Conservation (phyloP, 371 early-diverging fungal species). For the Fennellomyces sp. region DNA sequence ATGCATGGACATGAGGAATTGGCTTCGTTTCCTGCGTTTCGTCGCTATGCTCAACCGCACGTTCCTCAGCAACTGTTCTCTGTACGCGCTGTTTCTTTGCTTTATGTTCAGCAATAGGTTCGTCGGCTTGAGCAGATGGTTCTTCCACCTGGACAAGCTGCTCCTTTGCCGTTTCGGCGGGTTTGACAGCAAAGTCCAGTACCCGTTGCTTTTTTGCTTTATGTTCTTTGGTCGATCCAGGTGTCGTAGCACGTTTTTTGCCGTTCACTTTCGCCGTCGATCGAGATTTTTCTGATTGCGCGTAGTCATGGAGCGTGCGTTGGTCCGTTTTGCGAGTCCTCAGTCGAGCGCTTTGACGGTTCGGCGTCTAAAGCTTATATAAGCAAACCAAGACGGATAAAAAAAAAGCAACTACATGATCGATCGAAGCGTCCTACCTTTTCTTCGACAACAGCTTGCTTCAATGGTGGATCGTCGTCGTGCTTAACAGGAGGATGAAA, state of each 20-base stretch:
- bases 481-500: constrained; percentile 1
- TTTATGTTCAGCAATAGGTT: too few species aligned
- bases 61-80: too few species aligned
- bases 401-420: background rate
- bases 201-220: background rate
- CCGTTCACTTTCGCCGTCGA: background rate
- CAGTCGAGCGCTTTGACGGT: background rate
- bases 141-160: background rate
- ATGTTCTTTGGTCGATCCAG: background rate
- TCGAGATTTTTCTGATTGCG: background rate
- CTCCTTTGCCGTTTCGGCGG: background rate
- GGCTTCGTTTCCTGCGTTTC: too few species aligned
- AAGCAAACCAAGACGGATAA: background rate
- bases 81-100: too few species aligned
- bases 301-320: background rate
- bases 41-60: too few species aligned
- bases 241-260: background rate
- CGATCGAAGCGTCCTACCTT: too few species aligned
- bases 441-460: background rate
- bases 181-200: too few species aligned
- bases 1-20: too few species aligned
- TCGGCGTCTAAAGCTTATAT: background rate
- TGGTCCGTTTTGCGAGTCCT: background rate
- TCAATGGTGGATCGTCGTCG: background rate
- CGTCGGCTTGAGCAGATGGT: background rate